Percentiles rank a stretch among this genome's conserved stretches.
These are phyloP conservation scores for Keithomyces neogunnii DNA, from an alignment of 2,329 filamentous ascomycete species.

Conservation along the genomic window DNA sequence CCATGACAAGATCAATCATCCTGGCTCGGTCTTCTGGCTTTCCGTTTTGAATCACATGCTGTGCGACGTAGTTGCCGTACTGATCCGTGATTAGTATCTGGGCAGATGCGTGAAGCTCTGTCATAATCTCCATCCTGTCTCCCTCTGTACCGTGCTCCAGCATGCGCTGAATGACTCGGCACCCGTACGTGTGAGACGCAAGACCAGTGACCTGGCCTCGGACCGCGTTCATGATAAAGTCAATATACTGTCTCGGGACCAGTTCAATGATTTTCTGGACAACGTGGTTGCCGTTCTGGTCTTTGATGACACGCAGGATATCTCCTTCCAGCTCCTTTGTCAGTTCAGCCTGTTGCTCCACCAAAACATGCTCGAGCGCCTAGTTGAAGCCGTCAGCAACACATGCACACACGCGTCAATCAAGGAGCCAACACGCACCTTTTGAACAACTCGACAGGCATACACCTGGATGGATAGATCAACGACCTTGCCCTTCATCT, in stretches of 20 bases:
- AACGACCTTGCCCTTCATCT: slow-evolving; percentile 80
- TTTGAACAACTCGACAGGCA: slow-evolving; percentile 91
- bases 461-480: slow-evolving; percentile 82
- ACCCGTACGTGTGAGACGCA: slow-evolving; percentile 76
- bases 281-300: slow-evolving; percentile 93
- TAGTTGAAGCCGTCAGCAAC: slow-evolving; percentile 25
- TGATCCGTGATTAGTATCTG: slow-evolving; percentile 71
- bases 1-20: slow-evolving; percentile 67
- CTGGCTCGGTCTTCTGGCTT: slow-evolving; percentile 60
- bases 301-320: slow-evolving; percentile 69
- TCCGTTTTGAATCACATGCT: slow-evolving; percentile 80
- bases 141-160: slow-evolving; percentile 70
- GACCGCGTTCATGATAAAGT: slow-evolving; percentile 78
- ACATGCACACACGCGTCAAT: background rate
- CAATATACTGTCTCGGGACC: slow-evolving; percentile 68
- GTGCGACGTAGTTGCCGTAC: slow-evolving; percentile 93
- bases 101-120: slow-evolving; percentile 69
- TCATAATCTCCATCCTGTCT: slow-evolving; percentile 64
- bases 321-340: slow-evolving; percentile 74
- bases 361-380: slow-evolving; percentile 82
- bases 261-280: slow-evolving; percentile 87
- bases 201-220: slow-evolving; percentile 65
- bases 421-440: slow-evolving; percentile 42
- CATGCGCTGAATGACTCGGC: slow-evolving; percentile 86
- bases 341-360: slow-evolving; percentile 81